Evolutionary conservation across 164 flowering plant species (phyloP).

Genomic region (Vitis rupestris): DNA sequence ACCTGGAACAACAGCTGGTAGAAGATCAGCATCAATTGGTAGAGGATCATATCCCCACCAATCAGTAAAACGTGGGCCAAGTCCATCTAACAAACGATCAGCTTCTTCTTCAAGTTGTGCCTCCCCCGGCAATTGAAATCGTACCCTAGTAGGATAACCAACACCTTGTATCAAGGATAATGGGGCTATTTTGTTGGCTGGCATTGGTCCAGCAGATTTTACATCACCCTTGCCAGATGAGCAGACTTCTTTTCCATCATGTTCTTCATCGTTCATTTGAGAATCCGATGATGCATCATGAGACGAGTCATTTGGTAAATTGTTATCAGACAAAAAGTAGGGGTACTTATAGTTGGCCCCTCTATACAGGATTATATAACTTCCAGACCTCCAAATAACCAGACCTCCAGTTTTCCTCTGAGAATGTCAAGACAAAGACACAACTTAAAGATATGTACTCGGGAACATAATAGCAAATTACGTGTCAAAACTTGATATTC

Average conservation of each 20-base stretch:
- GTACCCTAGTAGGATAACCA: slow-evolving; percentile 68
- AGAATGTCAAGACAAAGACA: slow-evolving; percentile 15
- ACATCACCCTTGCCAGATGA: slow-evolving; percentile 20
- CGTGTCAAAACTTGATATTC: background rate
- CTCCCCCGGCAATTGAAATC: slow-evolving; percentile 87
- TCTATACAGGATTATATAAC: slow-evolving; percentile 76
- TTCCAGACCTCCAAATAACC: slow-evolving; percentile 95
- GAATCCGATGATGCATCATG: slow-evolving; percentile 15
- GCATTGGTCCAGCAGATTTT: slow-evolving; percentile 21
- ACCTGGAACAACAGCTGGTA: slow-evolving; percentile 80
- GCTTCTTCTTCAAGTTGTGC: slow-evolving; percentile 73
- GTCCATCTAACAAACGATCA: slow-evolving; percentile 74
- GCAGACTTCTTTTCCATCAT: slow-evolving; percentile 12
- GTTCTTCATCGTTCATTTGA: slow-evolving; percentile 16
- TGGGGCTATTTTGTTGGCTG: slow-evolving; percentile 17
- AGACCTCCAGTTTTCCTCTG: slow-evolving; percentile 96
- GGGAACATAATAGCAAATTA: background rate
- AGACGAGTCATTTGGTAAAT: slow-evolving; percentile 21
- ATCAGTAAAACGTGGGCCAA: slow-evolving; percentile 92
- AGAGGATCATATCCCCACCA: slow-evolving; percentile 97
- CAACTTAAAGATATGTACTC: slow-evolving; percentile 1
- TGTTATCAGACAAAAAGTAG: slow-evolving; percentile 50
- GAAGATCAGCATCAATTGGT: slow-evolving; percentile 97
- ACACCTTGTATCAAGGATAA: slow-evolving; percentile 63
- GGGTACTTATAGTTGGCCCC: slow-evolving; percentile 85